Conservation (phyloP, 2,329 filamentous ascomycete species). For the Exophiala sp. region DNA sequence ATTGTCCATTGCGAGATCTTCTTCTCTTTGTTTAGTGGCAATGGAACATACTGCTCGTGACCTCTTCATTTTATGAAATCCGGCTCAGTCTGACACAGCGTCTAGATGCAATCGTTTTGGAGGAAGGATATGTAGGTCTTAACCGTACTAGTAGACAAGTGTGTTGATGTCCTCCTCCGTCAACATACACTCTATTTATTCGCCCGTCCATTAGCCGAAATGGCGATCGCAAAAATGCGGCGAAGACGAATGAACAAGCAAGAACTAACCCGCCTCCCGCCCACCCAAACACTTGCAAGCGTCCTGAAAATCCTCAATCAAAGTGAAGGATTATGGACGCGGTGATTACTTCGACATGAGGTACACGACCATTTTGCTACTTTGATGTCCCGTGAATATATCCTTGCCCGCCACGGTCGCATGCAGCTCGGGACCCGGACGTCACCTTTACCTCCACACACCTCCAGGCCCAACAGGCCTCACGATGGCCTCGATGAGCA, state of each 20-base stretch:
- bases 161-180: neutral
- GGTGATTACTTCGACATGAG: neutral
- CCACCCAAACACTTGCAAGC: neutral
- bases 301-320: neutral
- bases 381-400: no score
- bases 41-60: neutral
- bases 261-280: neutral
- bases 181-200: slow-evolving; percentile 3
- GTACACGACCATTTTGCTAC: no score
- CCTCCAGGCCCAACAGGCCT: neutral
- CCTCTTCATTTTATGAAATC: no score
- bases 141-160: neutral
- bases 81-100: no score
- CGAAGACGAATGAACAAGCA: neutral
- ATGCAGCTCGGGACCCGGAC: neutral
- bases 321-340: neutral
- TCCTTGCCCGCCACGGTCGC: neutral
- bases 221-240: slow-evolving; percentile 4
- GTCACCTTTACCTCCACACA: neutral
- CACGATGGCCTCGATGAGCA: slow-evolving; percentile 77
- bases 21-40: neutral
- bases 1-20: slow-evolving; percentile 15
- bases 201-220: slow-evolving; percentile 9
- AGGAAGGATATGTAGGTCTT: no score
- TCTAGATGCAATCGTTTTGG: no score